Conservation (phyloP, 2,329 filamentous ascomycete genomes). For the Fusarium sarcochroum region DNA sequence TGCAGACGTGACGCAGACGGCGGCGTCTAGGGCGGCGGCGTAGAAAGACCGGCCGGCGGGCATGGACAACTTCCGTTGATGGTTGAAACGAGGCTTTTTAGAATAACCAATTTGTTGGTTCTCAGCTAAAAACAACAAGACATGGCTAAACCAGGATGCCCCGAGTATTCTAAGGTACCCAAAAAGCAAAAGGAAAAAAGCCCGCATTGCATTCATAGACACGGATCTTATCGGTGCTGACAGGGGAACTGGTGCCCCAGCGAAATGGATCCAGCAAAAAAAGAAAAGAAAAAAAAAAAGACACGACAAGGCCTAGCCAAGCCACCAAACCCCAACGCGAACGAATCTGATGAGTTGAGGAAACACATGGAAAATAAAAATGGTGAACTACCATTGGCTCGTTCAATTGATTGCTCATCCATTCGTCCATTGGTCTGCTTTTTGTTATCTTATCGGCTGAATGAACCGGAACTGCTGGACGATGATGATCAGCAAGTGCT, state of each 20-base stretch:
- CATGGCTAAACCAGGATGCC: conserved; percentile 25
- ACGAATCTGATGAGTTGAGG: conserved; percentile 36
- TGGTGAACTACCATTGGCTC: conserved; percentile 32
- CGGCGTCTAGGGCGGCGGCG: conserved; percentile 31
- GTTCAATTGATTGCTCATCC: conserved; percentile 20
- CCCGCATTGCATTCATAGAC: conserved; percentile 26
- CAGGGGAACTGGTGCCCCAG: conserved; percentile 35
- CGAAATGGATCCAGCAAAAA: conserved; percentile 25
- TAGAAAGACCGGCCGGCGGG: conserved; percentile 23
- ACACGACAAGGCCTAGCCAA: conserved; percentile 39
- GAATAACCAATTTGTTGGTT: conserved; percentile 36
- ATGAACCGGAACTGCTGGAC: conserved; percentile 10
- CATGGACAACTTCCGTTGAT: conserved; percentile 36
- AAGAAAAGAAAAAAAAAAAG: not conserved
- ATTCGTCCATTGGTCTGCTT: conserved; percentile 27
- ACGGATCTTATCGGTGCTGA: conserved; percentile 44
- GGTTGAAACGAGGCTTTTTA: conserved; percentile 39
- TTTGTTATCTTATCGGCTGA: conserved; percentile 31
- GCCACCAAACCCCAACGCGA: conserved; percentile 44
- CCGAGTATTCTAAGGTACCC: conserved; percentile 13
- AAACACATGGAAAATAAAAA: conserved; percentile 35
- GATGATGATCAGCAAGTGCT: conserved; percentile 8
- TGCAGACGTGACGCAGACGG: conserved; percentile 37
- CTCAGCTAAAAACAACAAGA: conserved; percentile 11
- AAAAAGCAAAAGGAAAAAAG: conserved; percentile 28